A percentile compares a stretch with the other conserved stretches of the same genome.
Evolutionary conservation across 768 basidiomycete genomes (phyloP).

Genomic region (Naganishia randhawae): DNA sequence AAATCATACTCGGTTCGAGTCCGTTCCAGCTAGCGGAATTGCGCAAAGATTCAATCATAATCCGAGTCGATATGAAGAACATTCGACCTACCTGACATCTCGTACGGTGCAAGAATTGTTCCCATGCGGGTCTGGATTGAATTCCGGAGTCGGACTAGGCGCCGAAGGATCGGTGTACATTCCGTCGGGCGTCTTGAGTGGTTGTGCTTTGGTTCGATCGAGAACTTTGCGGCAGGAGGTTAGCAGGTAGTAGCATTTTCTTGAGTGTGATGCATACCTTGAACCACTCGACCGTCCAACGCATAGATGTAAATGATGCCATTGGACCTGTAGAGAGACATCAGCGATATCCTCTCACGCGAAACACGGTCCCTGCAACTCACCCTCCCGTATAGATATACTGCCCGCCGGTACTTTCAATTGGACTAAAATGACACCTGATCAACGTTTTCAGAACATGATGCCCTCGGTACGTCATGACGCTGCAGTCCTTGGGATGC

Average conservation of each 20-base stretch:
- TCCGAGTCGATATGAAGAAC: neutral
- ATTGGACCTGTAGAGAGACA: slow-evolving; percentile 39
- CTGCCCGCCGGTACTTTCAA: slow-evolving; percentile 81
- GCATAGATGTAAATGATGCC: slow-evolving; percentile 73
- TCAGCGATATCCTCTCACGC: slow-evolving; percentile 3
- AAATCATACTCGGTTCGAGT: slow-evolving; percentile 85
- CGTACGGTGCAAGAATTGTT: slow-evolving; percentile 63
- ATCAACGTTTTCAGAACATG: slow-evolving; percentile 85
- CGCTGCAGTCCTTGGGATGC: slow-evolving; percentile 85
- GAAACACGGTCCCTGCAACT: neutral
- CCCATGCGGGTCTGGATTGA: slow-evolving; percentile 36
- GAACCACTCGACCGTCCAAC: slow-evolving; percentile 78
- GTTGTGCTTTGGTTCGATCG: slow-evolving; percentile 69
- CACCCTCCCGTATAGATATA: slow-evolving; percentile 89
- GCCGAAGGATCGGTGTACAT: slow-evolving; percentile 63
- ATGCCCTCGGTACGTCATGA: slow-evolving; percentile 94
- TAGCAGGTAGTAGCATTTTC: neutral
- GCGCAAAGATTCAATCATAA: neutral
- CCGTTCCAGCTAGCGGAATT: slow-evolving; percentile 69
- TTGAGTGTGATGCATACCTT: slow-evolving; percentile 45
- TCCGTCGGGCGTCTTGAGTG: slow-evolving; percentile 56
- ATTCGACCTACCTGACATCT: slow-evolving; percentile 66
- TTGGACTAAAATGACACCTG: slow-evolving; percentile 91
- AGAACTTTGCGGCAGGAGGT: slow-evolving; percentile 55
- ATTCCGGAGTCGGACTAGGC: slow-evolving; percentile 52